A percentile compares a stretch with the other conserved stretches of the same genome.
These are phyloP conservation scores for Lachancea fermentati DNA, from an alignment of 805 yeast species.

Conservation along the genomic window DNA sequence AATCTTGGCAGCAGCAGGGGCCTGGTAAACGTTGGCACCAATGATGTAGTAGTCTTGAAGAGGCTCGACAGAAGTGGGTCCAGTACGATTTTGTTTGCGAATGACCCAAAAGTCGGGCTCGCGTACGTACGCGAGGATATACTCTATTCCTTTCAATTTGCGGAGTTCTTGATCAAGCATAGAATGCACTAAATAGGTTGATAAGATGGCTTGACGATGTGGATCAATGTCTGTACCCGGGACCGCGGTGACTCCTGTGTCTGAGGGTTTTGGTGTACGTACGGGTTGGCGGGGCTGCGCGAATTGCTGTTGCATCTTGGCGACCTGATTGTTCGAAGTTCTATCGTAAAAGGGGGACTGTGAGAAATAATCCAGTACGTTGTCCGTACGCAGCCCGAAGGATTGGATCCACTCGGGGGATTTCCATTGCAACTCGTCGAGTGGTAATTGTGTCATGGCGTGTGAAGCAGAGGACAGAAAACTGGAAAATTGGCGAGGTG, in stretches of 20 bases:
- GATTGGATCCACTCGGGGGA: slow-evolving; percentile 96
- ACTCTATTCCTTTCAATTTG: slow-evolving; percentile 84
- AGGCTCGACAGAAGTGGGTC: slow-evolving; percentile 37
- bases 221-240: slow-evolving; percentile 4
- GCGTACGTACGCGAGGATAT: slow-evolving; percentile 61
- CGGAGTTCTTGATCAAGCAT: slow-evolving; percentile 51
- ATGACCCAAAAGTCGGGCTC: slow-evolving; percentile 95
- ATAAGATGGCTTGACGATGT: slow-evolving; percentile 8
- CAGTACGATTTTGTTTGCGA: slow-evolving; percentile 66
- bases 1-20: slow-evolving; percentile 71
- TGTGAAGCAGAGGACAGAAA: neutral
- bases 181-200: slow-evolving; percentile 27
- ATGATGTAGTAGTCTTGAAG: slow-evolving; percentile 79
- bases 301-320: slow-evolving; percentile 93
- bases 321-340: slow-evolving; percentile 87
- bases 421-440: slow-evolving; percentile 94
- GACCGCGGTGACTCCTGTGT: slow-evolving; percentile 5
- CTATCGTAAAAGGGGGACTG: slow-evolving; percentile 94
- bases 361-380: slow-evolving; percentile 88
- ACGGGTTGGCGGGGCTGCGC: slow-evolving; percentile 29
- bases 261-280: slow-evolving; percentile 6
- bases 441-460: slow-evolving; percentile 17
- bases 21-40: slow-evolving; percentile 89
- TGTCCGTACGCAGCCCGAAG: slow-evolving; percentile 79
- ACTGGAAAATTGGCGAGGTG: too few relatives aligned